Evolutionary conservation across 148 eudicot genomes (phyloP), one percentile per base, ranked within the genome.

Genomic region (Cornus kousa): DNA sequence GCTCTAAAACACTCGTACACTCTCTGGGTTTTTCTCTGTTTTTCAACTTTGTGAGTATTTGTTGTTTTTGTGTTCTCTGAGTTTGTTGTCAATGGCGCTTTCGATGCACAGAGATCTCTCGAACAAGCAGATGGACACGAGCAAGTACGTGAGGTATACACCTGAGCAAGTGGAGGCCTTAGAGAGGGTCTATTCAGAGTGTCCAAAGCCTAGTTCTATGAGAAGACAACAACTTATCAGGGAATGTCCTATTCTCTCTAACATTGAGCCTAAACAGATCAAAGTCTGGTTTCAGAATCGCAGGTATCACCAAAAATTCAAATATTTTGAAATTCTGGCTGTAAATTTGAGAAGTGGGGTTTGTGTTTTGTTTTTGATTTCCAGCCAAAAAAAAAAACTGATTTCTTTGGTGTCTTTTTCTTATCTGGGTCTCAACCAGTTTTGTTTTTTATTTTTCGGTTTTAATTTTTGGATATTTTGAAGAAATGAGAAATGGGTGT

Each of bases 221-320:
- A 84, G 87, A 53, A 81, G 89, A 75, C 87, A 87, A 23, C 89
- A 87, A 81, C 81, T 87, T 33, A 81, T 84, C 70, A 73, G 89
- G 77, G 89, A 87, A 22, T 87, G 87, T 68, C 89, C 89, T 24
- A 84, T 87, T 82, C 89, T 87, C 68, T 79, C 83, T 33, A 84
- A 87, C 74, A 84, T 87, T 79, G 89, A 87, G 57, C 87, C 87
- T 71, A 87, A 87, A 68, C 89, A 87, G 80, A 87, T 87, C 85
- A 87, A 87, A 87, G 87, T 84, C 77, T 87, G 89, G 89, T 87
- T 87, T 79, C 89, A 87, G 78, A 87, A 87, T 67, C 81, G 89
- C 9, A 84, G 89, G 89, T 86, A 81, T 64, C 28, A 28, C 28
- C 28, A 28, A 28, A 28, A 28, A 0, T 1, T 59, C 28, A n/a